Conservation (phyloP, 2,329 filamentous ascomycete species). For the Alternaria triticimaculans region DNA sequence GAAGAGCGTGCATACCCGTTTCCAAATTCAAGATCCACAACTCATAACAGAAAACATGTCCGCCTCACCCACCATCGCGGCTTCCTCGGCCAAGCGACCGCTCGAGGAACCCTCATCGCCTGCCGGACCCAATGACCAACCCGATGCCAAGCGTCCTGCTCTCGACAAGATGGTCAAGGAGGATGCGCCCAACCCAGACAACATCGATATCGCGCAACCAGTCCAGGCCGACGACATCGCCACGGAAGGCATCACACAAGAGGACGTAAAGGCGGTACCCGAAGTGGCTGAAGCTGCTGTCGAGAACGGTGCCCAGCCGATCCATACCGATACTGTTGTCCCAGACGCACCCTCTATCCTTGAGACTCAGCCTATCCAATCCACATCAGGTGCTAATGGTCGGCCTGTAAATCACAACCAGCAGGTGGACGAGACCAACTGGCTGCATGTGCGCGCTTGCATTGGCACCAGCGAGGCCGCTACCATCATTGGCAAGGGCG, state of each 20-base stretch:
- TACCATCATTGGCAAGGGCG: slow-evolving; percentile 97
- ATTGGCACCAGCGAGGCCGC: slow-evolving; percentile 98
- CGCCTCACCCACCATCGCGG: slow-evolving; percentile 55
- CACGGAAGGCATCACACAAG: slow-evolving; percentile 41
- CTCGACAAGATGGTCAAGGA: slow-evolving; percentile 88
- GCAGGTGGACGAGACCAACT: slow-evolving; percentile 86
- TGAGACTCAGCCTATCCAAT: slow-evolving; percentile 66
- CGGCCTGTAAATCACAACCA: slow-evolving; percentile 55
- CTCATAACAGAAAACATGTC: slow-evolving; percentile 51
- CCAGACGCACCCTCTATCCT: slow-evolving; percentile 62
- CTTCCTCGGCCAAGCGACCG: slow-evolving; percentile 83
- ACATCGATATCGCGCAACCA: slow-evolving; percentile 51
- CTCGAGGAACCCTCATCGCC: slow-evolving; percentile 97
- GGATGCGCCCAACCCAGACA: slow-evolving; percentile 57
- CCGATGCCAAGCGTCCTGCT: slow-evolving; percentile 94
- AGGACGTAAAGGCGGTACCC: slow-evolving; percentile 34
- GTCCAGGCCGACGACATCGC: slow-evolving; percentile 45
- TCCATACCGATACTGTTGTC: slow-evolving; percentile 73
- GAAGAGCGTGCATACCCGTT: slow-evolving; percentile 35
- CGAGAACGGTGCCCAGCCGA: slow-evolving; percentile 62
- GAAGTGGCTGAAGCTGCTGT: slow-evolving; percentile 38
- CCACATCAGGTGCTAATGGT: slow-evolving; percentile 62
- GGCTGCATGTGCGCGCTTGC: slow-evolving; percentile 96
- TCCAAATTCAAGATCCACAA: slow-evolving; percentile 21
- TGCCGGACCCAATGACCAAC: slow-evolving; percentile 87